Base-by-base conservation (phyloP, 2,329 filamentous ascomycete species). In the Rhynchosporium secalis region DNA sequence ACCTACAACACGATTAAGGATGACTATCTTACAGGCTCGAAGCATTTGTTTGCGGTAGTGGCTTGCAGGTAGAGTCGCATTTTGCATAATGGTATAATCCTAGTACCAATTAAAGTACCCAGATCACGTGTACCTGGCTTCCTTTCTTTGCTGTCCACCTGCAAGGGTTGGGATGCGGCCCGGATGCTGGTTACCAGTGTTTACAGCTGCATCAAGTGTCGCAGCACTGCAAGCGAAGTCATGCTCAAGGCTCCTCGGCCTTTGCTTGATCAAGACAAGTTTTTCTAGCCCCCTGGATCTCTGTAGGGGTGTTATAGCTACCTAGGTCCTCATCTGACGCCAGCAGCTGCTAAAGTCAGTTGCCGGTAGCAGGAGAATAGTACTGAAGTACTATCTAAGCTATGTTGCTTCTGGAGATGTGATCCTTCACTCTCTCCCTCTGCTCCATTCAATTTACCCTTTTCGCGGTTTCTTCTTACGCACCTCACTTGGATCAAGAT, bases 391-490 rank as follows among this genome's bases (percentile, higher is more conserved):
- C 36, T 54, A 29, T 54, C 51, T 41, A 28, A 13, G 9, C 7
- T 43, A 52, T 15, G 51, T 54, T 41, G 20, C 20, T 41, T 54
- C 51, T 54, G 51, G 33, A 41, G 51, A 54, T 54, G 33, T 41
- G 20, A 54, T 40, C 20, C 9, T 2, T 29, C 51, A 33, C 2
- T 54, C 51, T 31, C 40, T 54, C 33, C 20, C 40, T 54, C 36
- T 54, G 51, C 36, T 41, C 51, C 20, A 41, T 54, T 26, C 20
- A n/a, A 3, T 26, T 54, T 33, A 26, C 28, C 38, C 10, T 54
- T 54, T 26, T 54, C 1, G 33, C 9, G 1, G 9, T 10, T 28
- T 54, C n/a, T 54, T 7, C 2, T 26, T 28, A 28, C 8, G 9
- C n/a, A 46, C n/a, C 12, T 28, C 33, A 54, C 5, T 20, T 41